Conservation (phyloP, 306 rosid species). For the Leucaena leucocephala region DNA sequence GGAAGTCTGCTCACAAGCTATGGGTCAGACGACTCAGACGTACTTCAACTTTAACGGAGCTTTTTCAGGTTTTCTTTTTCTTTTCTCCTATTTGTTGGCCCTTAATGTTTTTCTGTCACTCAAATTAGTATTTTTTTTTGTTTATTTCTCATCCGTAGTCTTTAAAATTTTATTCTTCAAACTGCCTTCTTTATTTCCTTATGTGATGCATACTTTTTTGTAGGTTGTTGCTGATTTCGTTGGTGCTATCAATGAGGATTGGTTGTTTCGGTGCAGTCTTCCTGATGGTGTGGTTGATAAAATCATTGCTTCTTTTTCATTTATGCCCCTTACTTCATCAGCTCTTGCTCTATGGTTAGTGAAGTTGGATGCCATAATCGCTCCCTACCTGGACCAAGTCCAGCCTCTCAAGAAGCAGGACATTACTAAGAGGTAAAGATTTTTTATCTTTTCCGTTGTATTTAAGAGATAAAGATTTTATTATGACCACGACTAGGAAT, state of each 20-base stretch:
- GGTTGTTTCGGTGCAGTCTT: slow-evolving; percentile 58
- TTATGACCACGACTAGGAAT: not conserved
- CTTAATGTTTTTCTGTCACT: not conserved
- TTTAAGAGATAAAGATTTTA: not conserved
- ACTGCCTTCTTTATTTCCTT: not conserved
- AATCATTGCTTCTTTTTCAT: slow-evolving; percentile 61
- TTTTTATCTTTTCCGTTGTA: not conserved
- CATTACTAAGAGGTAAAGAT: slow-evolving; percentile 46
- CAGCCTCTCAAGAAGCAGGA: slow-evolving; percentile 47
- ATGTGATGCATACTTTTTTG: slow-evolving; percentile 19
- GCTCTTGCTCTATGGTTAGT: slow-evolving; percentile 94
- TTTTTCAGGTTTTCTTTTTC: slow-evolving; percentile 67
- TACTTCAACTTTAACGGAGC: slow-evolving; percentile 76
- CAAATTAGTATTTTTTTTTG: not conserved
- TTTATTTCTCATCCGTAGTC: not conserved
- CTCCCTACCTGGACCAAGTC: slow-evolving; percentile 60
- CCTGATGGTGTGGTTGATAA: slow-evolving; percentile 54
- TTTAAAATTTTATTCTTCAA: not conserved
- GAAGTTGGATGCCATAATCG: slow-evolving; percentile 75
- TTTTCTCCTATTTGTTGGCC: slow-evolving; percentile 13
- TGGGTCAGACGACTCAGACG: slow-evolving; percentile 97
- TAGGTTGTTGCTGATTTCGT: slow-evolving; percentile 93
- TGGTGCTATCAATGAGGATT: slow-evolving; percentile 75
- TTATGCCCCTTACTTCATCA: slow-evolving; percentile 86
- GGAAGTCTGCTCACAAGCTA: slow-evolving; percentile 90